Conservation (phyloP, 331 rosid genomes). For the Telfairia occidentalis region DNA sequence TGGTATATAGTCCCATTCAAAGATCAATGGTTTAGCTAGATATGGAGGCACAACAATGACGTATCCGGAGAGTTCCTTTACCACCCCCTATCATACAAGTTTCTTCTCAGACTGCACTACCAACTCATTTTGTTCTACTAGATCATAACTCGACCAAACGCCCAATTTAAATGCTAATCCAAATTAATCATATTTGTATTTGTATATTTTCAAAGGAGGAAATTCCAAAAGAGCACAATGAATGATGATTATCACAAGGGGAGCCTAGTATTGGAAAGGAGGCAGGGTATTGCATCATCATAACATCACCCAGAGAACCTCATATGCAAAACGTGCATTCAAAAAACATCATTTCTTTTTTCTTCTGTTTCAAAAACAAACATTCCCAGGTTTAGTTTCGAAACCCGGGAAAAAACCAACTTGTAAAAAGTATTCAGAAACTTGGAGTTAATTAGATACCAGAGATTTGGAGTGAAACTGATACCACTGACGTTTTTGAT, state of each 20-base stretch:
- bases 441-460: slow-evolving; percentile 32
- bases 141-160: neutral
- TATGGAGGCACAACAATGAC: neutral
- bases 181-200: neutral
- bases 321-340: neutral
- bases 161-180: neutral
- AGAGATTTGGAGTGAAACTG: slow-evolving; percentile 67
- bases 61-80: neutral
- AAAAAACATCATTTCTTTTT: neutral
- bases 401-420: neutral
- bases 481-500: slow-evolving; percentile 97
- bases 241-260: neutral
- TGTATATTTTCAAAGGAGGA: neutral
- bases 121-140: neutral
- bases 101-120: neutral
- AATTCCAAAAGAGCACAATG: neutral
- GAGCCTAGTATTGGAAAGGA: neutral
- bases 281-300: neutral
- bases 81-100: neutral
- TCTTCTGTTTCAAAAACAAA: neutral
- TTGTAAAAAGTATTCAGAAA: slow-evolving; percentile 2
- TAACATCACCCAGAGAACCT: neutral
- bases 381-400: neutral
- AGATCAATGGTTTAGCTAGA: neutral
- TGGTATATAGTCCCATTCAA: neutral